These are phyloP conservation scores for Linnemannia zychae DNA, from an alignment of 192 early-diverging fungal species.

Conservation along the genomic window DNA sequence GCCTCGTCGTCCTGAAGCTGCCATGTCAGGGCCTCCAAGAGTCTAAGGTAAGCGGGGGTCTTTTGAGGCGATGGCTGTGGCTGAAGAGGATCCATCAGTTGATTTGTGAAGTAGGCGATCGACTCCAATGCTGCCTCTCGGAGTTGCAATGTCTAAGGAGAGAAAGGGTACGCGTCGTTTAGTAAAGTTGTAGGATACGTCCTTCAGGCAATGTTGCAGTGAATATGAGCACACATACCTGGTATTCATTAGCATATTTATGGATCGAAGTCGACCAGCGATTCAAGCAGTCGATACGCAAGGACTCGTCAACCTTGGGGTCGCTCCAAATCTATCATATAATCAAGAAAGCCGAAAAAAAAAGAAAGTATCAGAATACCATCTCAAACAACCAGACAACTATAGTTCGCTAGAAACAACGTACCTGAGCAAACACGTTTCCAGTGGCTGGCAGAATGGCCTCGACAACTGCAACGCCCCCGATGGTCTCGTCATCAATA, in stretches of 20 bases:
- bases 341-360: conserved; percentile 15
- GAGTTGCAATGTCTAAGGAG: conserved; percentile 67
- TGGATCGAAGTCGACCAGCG: conserved; percentile 57
- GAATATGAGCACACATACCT: conserved; percentile 39
- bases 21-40: conserved; percentile 65
- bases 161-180: too few species aligned
- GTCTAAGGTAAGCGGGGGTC: conserved; percentile 45
- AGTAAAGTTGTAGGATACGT: too few species aligned
- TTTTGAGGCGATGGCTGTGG: conserved; percentile 53
- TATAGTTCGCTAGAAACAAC: not conserved
- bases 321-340: conserved; percentile 45
- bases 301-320: conserved; percentile 16
- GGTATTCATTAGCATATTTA: conserved; percentile 59
- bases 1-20: conserved; percentile 84
- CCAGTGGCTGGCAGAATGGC: conserved; percentile 71
- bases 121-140: conserved; percentile 67
- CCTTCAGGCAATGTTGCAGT: too few species aligned
- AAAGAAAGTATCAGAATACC: not conserved
- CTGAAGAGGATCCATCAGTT: conserved; percentile 58
- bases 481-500: conserved; percentile 58
- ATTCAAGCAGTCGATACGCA: conserved; percentile 52
- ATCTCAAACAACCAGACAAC: not conserved
- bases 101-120: conserved; percentile 48
- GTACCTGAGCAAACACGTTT: conserved; percentile 64
- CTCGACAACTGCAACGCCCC: conserved; percentile 64